These are phyloP conservation scores for Croton laevigatus DNA, from an alignment of 441 rosid genomes.

Conservation along the genomic window DNA sequence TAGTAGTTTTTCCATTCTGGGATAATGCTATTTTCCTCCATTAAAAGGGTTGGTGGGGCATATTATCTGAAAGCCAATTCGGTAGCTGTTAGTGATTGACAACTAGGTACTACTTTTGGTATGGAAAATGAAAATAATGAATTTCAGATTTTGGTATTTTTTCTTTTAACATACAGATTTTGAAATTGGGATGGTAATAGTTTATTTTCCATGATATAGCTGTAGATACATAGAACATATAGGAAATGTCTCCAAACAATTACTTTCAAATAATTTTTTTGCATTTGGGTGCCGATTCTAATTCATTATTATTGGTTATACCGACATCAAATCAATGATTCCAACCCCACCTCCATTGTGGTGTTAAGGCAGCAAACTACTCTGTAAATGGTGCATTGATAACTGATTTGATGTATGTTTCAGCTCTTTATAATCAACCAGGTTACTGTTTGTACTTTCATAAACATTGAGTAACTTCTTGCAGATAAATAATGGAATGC, in stretches of 20 bases:
- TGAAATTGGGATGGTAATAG: neutral
- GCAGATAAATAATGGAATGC: neutral
- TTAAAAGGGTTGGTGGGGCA: neutral
- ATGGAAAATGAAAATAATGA: neutral
- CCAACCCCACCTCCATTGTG: too few species aligned
- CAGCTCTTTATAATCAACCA: neutral
- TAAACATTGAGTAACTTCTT: neutral
- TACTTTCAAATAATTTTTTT: too few species aligned
- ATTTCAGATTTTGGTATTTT: neutral
- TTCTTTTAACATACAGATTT: too few species aligned
- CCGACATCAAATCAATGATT: too few species aligned
- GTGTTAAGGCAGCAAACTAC: too few species aligned
- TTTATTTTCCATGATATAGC: neutral
- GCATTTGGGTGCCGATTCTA: too few species aligned
- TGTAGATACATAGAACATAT: too few species aligned
- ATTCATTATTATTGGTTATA: too few species aligned
- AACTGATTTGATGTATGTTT: neutral
- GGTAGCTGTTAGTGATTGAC: too few species aligned
- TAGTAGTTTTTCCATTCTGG: neutral
- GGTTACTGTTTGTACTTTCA: neutral
- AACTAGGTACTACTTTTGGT: neutral
- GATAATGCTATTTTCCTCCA: neutral
- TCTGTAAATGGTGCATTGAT: neutral
- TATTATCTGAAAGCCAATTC: neutral
- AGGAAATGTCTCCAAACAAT: too few species aligned